Conservation (phyloP, 257 asterid genomes). For the Handroanthus guayacan region DNA sequence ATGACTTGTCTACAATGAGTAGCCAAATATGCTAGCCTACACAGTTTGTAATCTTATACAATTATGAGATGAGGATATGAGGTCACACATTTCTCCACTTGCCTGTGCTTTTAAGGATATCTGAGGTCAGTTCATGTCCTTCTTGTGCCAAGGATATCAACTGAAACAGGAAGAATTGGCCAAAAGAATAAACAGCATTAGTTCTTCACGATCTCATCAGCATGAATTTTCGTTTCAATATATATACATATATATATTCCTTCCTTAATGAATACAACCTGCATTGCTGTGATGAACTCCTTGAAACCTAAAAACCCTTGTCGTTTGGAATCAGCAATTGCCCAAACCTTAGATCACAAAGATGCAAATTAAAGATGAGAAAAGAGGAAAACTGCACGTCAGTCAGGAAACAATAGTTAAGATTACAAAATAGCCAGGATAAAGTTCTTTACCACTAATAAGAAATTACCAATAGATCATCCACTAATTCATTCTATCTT, state of each 20-base stretch:
- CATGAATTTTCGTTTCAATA: neutral
- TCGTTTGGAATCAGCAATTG: conserved; percentile 82
- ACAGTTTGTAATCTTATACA: neutral
- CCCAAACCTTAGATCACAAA: conserved; percentile 81
- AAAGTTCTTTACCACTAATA: neutral
- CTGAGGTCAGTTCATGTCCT: conserved; percentile 65
- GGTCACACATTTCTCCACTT: conserved; percentile 37
- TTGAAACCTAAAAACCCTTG: conserved; percentile 87
- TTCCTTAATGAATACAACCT: conserved; percentile 53
- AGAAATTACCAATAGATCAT: conserved; percentile 10
- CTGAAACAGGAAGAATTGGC: conserved; percentile 45
- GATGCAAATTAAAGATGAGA: conserved; percentile 5
- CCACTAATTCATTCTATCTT: conserved; percentile 2
- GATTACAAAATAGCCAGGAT: neutral
- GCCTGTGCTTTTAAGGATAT: conserved; percentile 64
- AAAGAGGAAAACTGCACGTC: neutral
- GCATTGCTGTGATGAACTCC: conserved; percentile 92
- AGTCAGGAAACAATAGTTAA: conserved; percentile 5
- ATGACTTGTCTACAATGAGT: neutral
- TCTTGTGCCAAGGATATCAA: conserved; percentile 87
- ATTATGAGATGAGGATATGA: neutral
- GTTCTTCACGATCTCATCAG: conserved; percentile 5
- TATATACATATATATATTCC: no score
- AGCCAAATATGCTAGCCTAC: neutral
- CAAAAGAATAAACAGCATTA: conserved; percentile 19